Evolutionary conservation across 208 protist species (phyloP), one percentile per base, ranked within the genome.

Genomic region (Acanthamoeba castellanii): DNA sequence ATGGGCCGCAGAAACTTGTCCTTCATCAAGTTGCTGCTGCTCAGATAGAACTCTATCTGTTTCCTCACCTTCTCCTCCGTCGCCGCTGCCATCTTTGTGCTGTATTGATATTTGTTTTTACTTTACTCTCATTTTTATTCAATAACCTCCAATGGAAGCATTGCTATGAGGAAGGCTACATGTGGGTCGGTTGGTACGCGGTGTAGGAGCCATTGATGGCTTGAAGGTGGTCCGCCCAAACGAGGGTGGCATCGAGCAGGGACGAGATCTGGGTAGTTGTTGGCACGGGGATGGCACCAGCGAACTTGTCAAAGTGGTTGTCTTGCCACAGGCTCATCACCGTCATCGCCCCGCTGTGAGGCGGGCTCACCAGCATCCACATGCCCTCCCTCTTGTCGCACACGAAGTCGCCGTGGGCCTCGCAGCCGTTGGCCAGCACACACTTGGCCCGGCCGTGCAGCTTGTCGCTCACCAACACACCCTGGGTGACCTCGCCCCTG

Each of bases 11-110:
- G 59, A 32, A 76, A 74, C 87, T 92, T 92, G 64, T 92, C 87
- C 59, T 74, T 68, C 59, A 57, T 68, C 34, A 92, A 25, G 59
- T 92, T 92, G 87, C 87, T 92, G 34, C 47, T 57, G 87, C 87
- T 92, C 9, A 92, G 25, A 59, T 92, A 92, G 64, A 92, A 92
- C 59, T 92, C 87, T 3, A 92, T 57, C 87, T 92, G 87, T 59
- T 92, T 57, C 52, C 87, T 47, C 87, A 92, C 81, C 20, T 30
- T 6, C 30, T 57, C 81, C 50, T 89, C 81, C 64, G 64, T 72
- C 22, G 16, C 25, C 14, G 16, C 59, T 7, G 64, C 57, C 57
- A 64, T 64, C 57, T 64, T 27, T 64, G 20, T 64, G 20, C 11
- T 57, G 3, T 57, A 11, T 57, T 27, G 57, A 64, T 13, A 61